A percentile compares a stretch with the other conserved stretches of the same genome.
Conservation (phyloP, 768 basidiomycete species). For the Pleurotus platypus region DNA sequence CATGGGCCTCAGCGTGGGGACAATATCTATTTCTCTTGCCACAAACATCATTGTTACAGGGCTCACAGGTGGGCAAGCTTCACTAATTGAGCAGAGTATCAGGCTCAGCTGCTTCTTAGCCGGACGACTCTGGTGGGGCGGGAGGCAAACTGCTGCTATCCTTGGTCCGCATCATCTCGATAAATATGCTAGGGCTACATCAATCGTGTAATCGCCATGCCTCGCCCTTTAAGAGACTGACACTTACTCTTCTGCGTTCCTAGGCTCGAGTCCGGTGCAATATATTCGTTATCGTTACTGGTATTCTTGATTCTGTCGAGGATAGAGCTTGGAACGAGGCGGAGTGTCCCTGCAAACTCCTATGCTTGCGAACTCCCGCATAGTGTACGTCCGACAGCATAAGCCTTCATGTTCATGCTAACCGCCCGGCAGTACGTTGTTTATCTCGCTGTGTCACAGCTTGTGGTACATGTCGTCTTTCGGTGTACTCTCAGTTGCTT, state of each 20-base stretch:
- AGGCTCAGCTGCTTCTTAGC: not conserved
- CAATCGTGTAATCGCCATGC: not conserved
- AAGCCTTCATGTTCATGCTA: not conserved
- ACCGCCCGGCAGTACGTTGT: not conserved
- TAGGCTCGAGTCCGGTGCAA: conserved; percentile 3
- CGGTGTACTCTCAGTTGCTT: not conserved
- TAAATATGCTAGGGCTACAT: not conserved
- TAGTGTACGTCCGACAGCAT: not conserved
- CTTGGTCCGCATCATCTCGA: not conserved
- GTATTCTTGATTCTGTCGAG: not conserved
- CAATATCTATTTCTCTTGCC: not conserved
- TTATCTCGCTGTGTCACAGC: conserved; percentile 2
- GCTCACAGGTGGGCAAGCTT: not conserved
- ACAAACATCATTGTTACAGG: conserved; percentile 5
- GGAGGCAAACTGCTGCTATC: not conserved
- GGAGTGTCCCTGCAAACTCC: conserved; percentile 1
- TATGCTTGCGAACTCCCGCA: conserved; percentile 1
- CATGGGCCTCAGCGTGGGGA: conserved; percentile 6
- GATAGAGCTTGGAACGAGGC: not conserved
- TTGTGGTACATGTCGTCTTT: not conserved
- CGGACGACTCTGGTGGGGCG: conserved; percentile 5
- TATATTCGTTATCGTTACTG: not conserved
- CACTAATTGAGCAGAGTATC: not conserved
- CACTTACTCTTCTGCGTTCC: not conserved
- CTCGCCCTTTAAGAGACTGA: not conserved